phyloP scores from a whole-genome alignment of 192 early-diverging fungal genomes.

The Lunasporangiospora selenospora region DNA sequence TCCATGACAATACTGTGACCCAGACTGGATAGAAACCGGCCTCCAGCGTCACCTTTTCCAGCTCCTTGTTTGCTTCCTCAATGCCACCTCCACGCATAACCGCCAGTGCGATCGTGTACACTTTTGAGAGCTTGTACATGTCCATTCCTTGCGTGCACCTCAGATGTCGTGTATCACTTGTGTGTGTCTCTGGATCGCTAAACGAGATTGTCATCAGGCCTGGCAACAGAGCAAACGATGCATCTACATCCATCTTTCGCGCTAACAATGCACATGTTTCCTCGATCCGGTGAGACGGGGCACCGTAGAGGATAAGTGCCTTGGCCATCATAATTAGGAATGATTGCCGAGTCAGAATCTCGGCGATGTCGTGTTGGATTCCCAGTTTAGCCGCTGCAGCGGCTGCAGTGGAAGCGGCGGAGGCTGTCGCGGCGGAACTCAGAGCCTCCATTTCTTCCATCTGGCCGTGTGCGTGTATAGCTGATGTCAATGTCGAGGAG shows the following conservation, averaged over 20 bases:
- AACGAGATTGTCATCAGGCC: conserved; percentile 77
- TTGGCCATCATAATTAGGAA: conserved; percentile 69
- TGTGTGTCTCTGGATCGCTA: conserved; percentile 76
- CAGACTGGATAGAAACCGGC: conserved; percentile 36
- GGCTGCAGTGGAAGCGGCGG: conserved; percentile 21
- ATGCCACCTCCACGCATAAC: conserved; percentile 67
- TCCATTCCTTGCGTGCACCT: conserved; percentile 67
- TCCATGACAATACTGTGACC: conserved; percentile 42
- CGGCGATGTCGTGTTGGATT: conserved; percentile 60
- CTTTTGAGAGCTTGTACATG: conserved; percentile 69
- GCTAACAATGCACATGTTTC: conserved; percentile 51
- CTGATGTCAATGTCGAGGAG: background rate
- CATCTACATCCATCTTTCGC: conserved; percentile 65
- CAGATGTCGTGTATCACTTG: conserved; percentile 77
- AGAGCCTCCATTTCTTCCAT: conserved; percentile 45
- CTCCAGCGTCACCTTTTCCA: conserved; percentile 57
- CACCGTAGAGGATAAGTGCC: conserved; percentile 71
- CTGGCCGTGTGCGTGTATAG: conserved; percentile 3
- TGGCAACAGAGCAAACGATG: conserved; percentile 70
- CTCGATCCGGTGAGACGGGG: conserved; percentile 72
- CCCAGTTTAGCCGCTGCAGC: conserved; percentile 18
- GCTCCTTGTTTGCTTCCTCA: conserved; percentile 62
- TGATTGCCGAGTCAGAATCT: conserved; percentile 72
- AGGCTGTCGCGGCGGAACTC: too few relatives aligned
- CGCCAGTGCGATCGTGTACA: conserved; percentile 68